Percentiles rank a stretch among this genome's conserved stretches.
These are phyloP conservation scores for Patellifolia procumbens DNA, from an alignment of 179 eudicot genomes.

Conservation along the genomic window DNA sequence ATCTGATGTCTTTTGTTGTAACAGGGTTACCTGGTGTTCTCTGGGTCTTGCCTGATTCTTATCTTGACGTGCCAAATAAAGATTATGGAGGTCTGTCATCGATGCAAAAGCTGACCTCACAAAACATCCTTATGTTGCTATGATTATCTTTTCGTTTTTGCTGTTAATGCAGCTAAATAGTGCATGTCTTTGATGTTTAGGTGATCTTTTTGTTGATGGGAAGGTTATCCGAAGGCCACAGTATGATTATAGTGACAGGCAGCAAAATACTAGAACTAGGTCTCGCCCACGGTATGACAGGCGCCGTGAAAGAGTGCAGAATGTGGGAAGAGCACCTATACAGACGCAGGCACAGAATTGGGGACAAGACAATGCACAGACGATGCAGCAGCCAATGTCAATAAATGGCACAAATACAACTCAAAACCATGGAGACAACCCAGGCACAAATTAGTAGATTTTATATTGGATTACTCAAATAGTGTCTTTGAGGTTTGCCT, in stretches of 20 bases:
- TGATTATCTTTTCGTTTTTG: not conserved
- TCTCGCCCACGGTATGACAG: constrained; percentile 76
- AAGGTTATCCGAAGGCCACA: constrained; percentile 86
- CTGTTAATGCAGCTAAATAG: constrained; percentile 1
- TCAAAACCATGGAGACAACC: constrained; percentile 30
- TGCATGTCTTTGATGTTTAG: constrained; percentile 34
- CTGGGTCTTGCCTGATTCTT: constrained; percentile 98
- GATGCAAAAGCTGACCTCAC: not conserved
- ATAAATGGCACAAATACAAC: constrained; percentile 30
- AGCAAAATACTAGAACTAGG: constrained; percentile 44
- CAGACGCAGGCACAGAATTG: constrained; percentile 31
- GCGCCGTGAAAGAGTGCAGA: constrained; percentile 68
- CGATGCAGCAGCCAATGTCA: constrained; percentile 35
- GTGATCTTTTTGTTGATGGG: constrained; percentile 81
- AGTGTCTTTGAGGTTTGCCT: not conserved
- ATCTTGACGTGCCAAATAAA: constrained; percentile 94
- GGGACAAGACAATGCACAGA: constrained; percentile 31
- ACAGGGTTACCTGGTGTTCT: constrained; percentile 79
- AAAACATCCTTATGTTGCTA: not conserved
- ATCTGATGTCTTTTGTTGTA: constrained; percentile 11
- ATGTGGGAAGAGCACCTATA: constrained; percentile 47
- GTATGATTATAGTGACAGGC: constrained; percentile 63
- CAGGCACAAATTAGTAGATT: constrained; percentile 29
- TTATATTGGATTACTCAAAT: not conserved
- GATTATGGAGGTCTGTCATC: constrained; percentile 86